Evolutionary conservation across 75 land plant species (phyloP), one percentile per base, ranked within the genome.

Genomic region (Larix kaempferi): DNA sequence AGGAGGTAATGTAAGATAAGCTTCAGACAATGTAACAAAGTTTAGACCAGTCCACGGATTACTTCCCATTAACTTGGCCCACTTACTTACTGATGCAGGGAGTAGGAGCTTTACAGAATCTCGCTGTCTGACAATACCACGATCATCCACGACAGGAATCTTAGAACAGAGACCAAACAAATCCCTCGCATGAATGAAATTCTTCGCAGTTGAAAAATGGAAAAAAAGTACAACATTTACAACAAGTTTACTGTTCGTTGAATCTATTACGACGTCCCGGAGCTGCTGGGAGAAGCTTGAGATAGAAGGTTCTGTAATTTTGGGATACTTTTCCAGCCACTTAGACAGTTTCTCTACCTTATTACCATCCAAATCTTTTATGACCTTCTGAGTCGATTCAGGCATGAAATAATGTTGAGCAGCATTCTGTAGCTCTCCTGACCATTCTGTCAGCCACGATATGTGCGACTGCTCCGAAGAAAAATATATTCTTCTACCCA

Each of bases 31-130:
- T n/a, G 63, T 22, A 4, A 60, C 26, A 22, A 60, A 2, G 11
- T 8, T 16, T 65, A 29, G 37, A 15, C 2, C 4, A 3, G 1
- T 19, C 69, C 69, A 33, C 33, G 16, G 37, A 65, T 65, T 29
- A 17, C 5, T 71, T 58, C 77, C 78, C 11, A 84, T 23, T 59
- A 88, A 23, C 17, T 60, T 57, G 23, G 63, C 73, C 89, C 86
- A 84, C 49, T 71, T 82, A 78, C 89, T 84, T 23, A 79, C 86
- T 5, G 71, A 79, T 15, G 84, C 84, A 63, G 89, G 89, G 59
- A 8, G 27, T 41, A 14, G 59, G 74, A 4, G 16, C 15, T 0
- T n/a, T 63, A 12, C 4, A 64, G 26, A 82, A 71, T 6, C 13
- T 2, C 19, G 84, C n/a, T n/a, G n/a, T n/a, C n/a, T n/a, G n/a